Evolutionary conservation across 352 stramenopile genomes (phyloP).

Genomic region (Globisporangium megalacanthum): DNA sequence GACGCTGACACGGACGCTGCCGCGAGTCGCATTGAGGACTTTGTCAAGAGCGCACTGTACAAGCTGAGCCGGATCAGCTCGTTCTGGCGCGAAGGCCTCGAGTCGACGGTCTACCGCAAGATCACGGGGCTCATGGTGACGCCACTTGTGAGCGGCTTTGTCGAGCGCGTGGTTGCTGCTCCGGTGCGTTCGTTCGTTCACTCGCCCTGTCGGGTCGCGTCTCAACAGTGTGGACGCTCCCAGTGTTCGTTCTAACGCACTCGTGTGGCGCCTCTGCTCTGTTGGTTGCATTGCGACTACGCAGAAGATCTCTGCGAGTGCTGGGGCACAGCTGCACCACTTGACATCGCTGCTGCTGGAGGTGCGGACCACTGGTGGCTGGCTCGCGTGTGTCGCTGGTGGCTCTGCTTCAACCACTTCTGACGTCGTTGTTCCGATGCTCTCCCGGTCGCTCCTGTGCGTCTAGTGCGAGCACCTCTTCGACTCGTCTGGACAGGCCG

Average conservation of each 20-base stretch:
- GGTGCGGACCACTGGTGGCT: conserved; percentile 16
- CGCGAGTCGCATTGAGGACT: conserved; percentile 41
- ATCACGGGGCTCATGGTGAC: conserved; percentile 44
- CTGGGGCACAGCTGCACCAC: conserved; percentile 35
- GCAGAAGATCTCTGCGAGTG: conserved; percentile 46
- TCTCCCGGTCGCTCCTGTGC: neutral
- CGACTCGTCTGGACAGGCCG: conserved; percentile 37
- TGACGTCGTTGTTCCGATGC: too few relatives aligned
- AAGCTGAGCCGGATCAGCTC: conserved; percentile 56
- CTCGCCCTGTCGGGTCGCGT: neutral
- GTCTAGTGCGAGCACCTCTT: conserved; percentile 43
- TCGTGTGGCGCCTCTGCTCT: neutral
- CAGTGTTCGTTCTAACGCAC: neutral
- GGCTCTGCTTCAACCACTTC: too few relatives aligned
- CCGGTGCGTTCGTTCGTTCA: conserved; percentile 32
- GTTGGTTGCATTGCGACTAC: neutral
- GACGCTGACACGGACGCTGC: conserved; percentile 31
- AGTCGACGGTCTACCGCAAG: conserved; percentile 44
- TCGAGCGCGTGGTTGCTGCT: conserved; percentile 43
- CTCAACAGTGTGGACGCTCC: neutral
- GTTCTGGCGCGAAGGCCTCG: conserved; percentile 64
- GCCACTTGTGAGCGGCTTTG: conserved; percentile 49
- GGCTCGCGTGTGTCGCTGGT: neutral
- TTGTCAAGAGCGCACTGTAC: conserved; percentile 51
- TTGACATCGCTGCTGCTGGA: conserved; percentile 44